These are phyloP conservation scores for Fusarium tuaranense DNA, from an alignment of 2,329 filamentous ascomycete species.

Conservation along the genomic window DNA sequence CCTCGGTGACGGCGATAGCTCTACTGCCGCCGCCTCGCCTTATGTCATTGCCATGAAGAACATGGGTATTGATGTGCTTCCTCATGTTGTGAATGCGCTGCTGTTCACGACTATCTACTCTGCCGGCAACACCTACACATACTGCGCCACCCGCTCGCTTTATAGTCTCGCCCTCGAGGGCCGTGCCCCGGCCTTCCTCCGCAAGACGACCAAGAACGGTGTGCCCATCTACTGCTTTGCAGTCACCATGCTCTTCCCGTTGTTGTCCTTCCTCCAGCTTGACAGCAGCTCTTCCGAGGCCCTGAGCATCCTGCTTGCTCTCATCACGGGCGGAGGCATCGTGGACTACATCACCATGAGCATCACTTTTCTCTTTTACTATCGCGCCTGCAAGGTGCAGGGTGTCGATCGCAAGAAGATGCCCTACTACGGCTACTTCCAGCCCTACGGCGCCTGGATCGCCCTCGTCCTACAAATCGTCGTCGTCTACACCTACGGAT, in stretches of 20 bases:
- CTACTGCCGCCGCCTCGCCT: conserved; percentile 29
- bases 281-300: conserved; percentile 54
- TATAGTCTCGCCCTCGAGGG: conserved; percentile 67
- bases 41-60: conserved; percentile 40
- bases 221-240: conserved; percentile 64
- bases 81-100: conserved; percentile 65
- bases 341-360: conserved; percentile 67
- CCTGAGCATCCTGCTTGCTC: conserved; percentile 58
- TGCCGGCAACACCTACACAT: conserved; percentile 47
- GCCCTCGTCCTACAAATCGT: conserved; percentile 28
- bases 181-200: conserved; percentile 63
- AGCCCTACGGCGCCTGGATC: conserved; percentile 35
- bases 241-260: conserved; percentile 60
- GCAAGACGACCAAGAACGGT: conserved; percentile 65
- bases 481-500: conserved; percentile 61
- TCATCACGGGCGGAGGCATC: conserved; percentile 60
- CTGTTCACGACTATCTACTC: conserved; percentile 58
- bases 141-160: conserved; percentile 62
- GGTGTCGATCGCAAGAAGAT: conserved; percentile 56
- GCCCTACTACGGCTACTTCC: conserved; percentile 61
- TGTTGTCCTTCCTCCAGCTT: conserved; percentile 59
- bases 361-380: conserved; percentile 68
- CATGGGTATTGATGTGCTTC: conserved; percentile 56
- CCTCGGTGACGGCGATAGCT: neutral
- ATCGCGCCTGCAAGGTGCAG: conserved; percentile 64